Conservation (phyloP, 2,329 filamentous ascomycete genomes). For the Fusarium tricinctum region DNA sequence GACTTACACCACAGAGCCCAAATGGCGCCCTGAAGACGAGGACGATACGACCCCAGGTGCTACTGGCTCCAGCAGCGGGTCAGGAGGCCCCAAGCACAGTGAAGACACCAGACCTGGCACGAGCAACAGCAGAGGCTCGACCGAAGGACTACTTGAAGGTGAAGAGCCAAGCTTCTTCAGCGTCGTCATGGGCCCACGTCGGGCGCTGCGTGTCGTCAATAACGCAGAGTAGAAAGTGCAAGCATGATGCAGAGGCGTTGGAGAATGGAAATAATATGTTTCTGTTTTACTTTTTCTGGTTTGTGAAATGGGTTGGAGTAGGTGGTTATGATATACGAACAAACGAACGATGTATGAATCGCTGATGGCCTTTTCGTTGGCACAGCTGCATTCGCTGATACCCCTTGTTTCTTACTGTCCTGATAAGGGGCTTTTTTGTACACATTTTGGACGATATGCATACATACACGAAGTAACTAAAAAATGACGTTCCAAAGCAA, state of each 20-base stretch:
- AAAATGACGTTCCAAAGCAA: slow-evolving; percentile 1
- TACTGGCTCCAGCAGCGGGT: slow-evolving; percentile 45
- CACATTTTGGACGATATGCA: not conserved
- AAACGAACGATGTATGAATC: slow-evolving; percentile 32
- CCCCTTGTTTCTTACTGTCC: slow-evolving; percentile 25
- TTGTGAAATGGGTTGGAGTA: slow-evolving; percentile 3
- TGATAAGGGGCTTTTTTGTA: slow-evolving; percentile 3
- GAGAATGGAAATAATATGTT: slow-evolving; percentile 6
- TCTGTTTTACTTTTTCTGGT: slow-evolving; percentile 7
- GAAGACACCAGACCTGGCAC: slow-evolving; percentile 49
- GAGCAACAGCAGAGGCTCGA: slow-evolving; percentile 61
- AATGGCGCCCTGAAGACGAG: slow-evolving; percentile 49
- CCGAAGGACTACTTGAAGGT: slow-evolving; percentile 63
- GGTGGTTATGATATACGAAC: slow-evolving; percentile 31
- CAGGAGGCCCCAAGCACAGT: slow-evolving; percentile 41
- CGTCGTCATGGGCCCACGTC: slow-evolving; percentile 75
- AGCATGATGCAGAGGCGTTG: slow-evolving; percentile 3
- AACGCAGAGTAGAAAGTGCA: slow-evolving; percentile 52
- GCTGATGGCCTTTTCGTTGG: slow-evolving; percentile 4
- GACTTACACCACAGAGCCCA: slow-evolving; percentile 49
- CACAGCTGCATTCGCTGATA: slow-evolving; percentile 46
- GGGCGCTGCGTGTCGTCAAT: slow-evolving; percentile 79
- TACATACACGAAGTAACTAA: not conserved
- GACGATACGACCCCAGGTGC: slow-evolving; percentile 44
- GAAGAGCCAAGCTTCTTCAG: slow-evolving; percentile 80